A percentile compares a stretch with the other conserved stretches of the same genome.
phyloP scores from a whole-genome alignment of 768 basidiomycete species.

The Russula griseocarnosa region DNA sequence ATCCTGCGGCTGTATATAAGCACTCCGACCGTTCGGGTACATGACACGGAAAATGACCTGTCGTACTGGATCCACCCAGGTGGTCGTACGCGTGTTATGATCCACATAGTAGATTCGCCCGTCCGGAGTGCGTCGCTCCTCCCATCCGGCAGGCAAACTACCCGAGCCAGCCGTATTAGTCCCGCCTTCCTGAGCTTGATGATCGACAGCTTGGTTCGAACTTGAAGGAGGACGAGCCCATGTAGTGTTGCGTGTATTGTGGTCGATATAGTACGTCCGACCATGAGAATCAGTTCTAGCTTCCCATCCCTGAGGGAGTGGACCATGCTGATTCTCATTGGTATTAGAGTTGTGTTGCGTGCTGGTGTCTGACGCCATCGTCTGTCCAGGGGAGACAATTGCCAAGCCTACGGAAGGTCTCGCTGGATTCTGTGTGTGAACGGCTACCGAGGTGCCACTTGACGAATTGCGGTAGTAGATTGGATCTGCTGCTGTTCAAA shows the following conservation, averaged over 20 bases:
- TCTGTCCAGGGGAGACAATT: slow-evolving; percentile 31
- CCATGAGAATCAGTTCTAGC: slow-evolving; percentile 94
- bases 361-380: slow-evolving; percentile 35
- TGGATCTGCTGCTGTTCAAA: slow-evolving; percentile 30
- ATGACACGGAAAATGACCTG: too few relatives aligned
- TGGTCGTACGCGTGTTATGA: slow-evolving; percentile 40
- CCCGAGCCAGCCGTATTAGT: slow-evolving; percentile 81
- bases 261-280: slow-evolving; percentile 96
- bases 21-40: too few relatives aligned
- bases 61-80: too few relatives aligned
- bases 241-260: slow-evolving; percentile 94
- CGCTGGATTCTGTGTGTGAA: slow-evolving; percentile 25
- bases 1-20: too few relatives aligned
- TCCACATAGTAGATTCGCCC: slow-evolving; percentile 99
- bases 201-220: slow-evolving; percentile 68
- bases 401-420: slow-evolving; percentile 41
- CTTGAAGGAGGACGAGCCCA: slow-evolving; percentile 90
- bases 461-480: slow-evolving; percentile 34
- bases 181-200: slow-evolving; percentile 63
- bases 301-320: slow-evolving; percentile 92
- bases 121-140: slow-evolving; percentile 97
- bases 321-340: slow-evolving; percentile 88
- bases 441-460: slow-evolving; percentile 31
- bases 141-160: slow-evolving; percentile 96
- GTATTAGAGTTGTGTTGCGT: slow-evolving; percentile 84